Evolutionary conservation across 768 basidiomycete species (phyloP).

Genomic region (Termitomyces sp.): DNA sequence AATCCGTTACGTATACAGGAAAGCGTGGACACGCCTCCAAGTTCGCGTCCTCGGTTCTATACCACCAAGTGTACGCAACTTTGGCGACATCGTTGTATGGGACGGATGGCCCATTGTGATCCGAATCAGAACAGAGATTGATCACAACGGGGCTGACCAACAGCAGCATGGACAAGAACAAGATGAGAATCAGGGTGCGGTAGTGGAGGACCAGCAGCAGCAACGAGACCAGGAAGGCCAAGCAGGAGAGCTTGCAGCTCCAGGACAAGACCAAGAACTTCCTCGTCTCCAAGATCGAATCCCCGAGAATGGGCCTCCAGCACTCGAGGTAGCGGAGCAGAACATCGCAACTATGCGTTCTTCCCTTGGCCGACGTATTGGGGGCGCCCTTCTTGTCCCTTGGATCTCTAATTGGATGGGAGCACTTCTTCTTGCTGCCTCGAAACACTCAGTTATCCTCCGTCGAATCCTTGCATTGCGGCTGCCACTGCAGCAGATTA

Average conservation of each 20-base stretch:
- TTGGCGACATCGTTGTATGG: slow-evolving; percentile 20
- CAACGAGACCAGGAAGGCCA: slow-evolving; percentile 10
- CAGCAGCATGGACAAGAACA: not conserved
- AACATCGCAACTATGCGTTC: slow-evolving; percentile 55
- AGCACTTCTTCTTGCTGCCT: slow-evolving; percentile 49
- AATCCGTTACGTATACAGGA: no score
- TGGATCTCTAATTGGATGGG: slow-evolving; percentile 69
- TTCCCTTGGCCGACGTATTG: slow-evolving; percentile 63
- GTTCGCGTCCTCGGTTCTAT: no score
- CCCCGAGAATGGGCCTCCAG: slow-evolving; percentile 32
- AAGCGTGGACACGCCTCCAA: no score
- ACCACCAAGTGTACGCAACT: slow-evolving; percentile 22
- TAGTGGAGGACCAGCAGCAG: slow-evolving; percentile 16
- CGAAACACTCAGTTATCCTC: slow-evolving; percentile 40
- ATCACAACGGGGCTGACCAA: slow-evolving; percentile 17
- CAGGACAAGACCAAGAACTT: slow-evolving; percentile 21
- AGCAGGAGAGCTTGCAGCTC: slow-evolving; percentile 13
- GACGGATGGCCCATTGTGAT: slow-evolving; percentile 32
- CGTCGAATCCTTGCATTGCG: slow-evolving; percentile 37
- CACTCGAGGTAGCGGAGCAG: slow-evolving; percentile 49
- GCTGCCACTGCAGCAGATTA: slow-evolving; percentile 20
- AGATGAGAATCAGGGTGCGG: slow-evolving; percentile 21
- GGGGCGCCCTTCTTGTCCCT: slow-evolving; percentile 68
- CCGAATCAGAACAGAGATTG: slow-evolving; percentile 30
- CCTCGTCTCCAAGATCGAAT: slow-evolving; percentile 25